Conservation (phyloP, 768 basidiomycete genomes). For the Russula virescens region DNA sequence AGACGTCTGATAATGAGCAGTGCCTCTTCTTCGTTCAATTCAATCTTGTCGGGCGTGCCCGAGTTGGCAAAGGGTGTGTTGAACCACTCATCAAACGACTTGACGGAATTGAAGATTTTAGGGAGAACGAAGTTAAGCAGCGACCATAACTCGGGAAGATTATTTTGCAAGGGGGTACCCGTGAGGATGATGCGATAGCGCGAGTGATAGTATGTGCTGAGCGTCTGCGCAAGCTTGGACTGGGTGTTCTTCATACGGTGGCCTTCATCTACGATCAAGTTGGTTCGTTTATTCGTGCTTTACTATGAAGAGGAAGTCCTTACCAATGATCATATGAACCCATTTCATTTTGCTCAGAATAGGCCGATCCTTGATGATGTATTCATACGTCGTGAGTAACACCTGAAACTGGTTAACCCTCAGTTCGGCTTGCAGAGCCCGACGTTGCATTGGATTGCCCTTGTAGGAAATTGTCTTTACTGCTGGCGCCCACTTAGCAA, state of each 20-base stretch:
- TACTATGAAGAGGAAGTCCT: slow-evolving; percentile 25
- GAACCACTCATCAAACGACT: slow-evolving; percentile 99
- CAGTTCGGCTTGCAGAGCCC: slow-evolving; percentile 70
- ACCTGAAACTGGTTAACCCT: slow-evolving; percentile 85
- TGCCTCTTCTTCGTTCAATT: slow-evolving; percentile 99
- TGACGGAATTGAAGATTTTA: slow-evolving; percentile 97
- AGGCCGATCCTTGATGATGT: slow-evolving; percentile 96
- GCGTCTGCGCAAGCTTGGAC: slow-evolving; percentile 83
- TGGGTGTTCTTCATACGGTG: slow-evolving; percentile 97
- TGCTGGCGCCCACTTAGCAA: slow-evolving; percentile 92
- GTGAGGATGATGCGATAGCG: slow-evolving; percentile 91
- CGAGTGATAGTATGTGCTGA: slow-evolving; percentile 89
- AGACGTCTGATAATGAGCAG: slow-evolving; percentile 93
- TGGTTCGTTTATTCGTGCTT: not conserved
- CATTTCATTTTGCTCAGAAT: slow-evolving; percentile 86
- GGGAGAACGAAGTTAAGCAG: slow-evolving; percentile 92
- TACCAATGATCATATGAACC: slow-evolving; percentile 96
- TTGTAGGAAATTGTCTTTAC: slow-evolving; percentile 84
- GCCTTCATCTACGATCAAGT: slow-evolving; percentile 64
- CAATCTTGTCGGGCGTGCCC: slow-evolving; percentile 97
- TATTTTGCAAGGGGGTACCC: slow-evolving; percentile 95
- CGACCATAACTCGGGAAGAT: slow-evolving; percentile 93
- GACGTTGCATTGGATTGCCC: slow-evolving; percentile 81
- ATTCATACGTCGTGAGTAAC: slow-evolving; percentile 91
- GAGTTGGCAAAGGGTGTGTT: slow-evolving; percentile 99